Evolutionary conservation across 1,139 yeast species (phyloP).

Genomic region (Saccharomyces hybrid): DNA sequence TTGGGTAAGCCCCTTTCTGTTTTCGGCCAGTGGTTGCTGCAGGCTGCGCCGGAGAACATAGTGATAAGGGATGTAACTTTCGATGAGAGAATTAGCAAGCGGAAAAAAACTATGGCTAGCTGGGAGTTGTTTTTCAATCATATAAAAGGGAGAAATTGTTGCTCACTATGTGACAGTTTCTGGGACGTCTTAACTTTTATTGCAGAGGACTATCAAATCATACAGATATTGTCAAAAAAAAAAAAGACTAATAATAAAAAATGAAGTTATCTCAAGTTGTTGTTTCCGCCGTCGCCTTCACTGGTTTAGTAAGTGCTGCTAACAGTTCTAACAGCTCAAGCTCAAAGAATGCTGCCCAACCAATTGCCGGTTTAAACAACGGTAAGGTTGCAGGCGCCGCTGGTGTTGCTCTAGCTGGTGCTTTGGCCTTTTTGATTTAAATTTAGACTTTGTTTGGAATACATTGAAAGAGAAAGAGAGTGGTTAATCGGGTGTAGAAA

Average conservation of each 20-base stretch:
- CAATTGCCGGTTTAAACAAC: constrained; percentile 10
- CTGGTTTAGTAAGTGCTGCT: constrained; percentile 11
- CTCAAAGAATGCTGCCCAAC: constrained; percentile 11
- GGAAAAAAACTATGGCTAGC: not conserved
- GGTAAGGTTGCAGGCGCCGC: constrained; percentile 14
- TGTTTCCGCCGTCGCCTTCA: constrained; percentile 18
- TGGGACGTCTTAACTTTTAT: not conserved
- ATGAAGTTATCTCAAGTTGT: constrained; percentile 22
- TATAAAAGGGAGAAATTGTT: not conserved
- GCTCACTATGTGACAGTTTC: not conserved
- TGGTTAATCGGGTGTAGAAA: not conserved
- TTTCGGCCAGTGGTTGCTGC: not conserved
- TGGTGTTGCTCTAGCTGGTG: constrained; percentile 27
- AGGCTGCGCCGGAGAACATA: not conserved
- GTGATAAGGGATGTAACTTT: not conserved
- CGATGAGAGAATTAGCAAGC: not conserved
- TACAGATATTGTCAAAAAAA: not conserved
- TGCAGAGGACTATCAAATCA: not conserved
- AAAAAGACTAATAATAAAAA: constrained; percentile 3
- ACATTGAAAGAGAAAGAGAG: not conserved
- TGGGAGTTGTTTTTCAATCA: not conserved
- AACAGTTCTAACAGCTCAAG: constrained; percentile 6
- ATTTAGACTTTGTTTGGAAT: constrained; percentile 1
- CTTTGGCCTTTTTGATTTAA: constrained; percentile 23
- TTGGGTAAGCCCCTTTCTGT: not conserved